phyloP scores from a whole-genome alignment of 306 rosid genomes.

The Cicer cuneatum region DNA sequence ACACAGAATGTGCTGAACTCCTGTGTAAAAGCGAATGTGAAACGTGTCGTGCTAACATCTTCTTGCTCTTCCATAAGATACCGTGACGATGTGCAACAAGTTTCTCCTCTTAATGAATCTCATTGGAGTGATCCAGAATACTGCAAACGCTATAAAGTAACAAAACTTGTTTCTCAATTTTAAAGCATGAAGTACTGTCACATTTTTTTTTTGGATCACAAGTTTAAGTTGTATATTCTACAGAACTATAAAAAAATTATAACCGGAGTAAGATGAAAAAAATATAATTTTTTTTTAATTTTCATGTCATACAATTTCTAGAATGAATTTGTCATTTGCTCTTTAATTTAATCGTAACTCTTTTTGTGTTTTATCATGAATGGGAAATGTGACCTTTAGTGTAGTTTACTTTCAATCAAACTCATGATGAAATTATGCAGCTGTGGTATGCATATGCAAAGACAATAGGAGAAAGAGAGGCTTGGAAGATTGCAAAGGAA shows the following conservation, averaged over 20 bases:
- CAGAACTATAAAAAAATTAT: too few relatives aligned
- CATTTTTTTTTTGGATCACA: too few relatives aligned
- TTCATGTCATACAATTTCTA: too few relatives aligned
- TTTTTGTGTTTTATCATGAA: too few relatives aligned
- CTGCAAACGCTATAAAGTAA: slow-evolving; percentile 73
- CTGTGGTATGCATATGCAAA: slow-evolving; percentile 91
- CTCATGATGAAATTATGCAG: slow-evolving; percentile 46
- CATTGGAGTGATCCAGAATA: slow-evolving; percentile 80
- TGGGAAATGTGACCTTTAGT: background rate
- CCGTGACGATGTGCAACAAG: slow-evolving; percentile 56
- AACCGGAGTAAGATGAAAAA: too few relatives aligned
- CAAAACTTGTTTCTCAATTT: background rate
- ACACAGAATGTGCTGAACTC: slow-evolving; percentile 71
- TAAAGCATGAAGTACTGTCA: too few relatives aligned
- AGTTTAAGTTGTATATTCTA: too few relatives aligned
- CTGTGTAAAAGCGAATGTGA: slow-evolving; percentile 64
- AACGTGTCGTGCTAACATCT: slow-evolving; percentile 76
- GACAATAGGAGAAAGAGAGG: slow-evolving; percentile 75
- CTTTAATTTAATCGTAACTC: too few relatives aligned
- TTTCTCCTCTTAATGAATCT: slow-evolving; percentile 72
- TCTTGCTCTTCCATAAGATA: slow-evolving; percentile 86
- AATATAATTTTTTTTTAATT: too few relatives aligned
- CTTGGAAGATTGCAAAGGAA: slow-evolving; percentile 70
- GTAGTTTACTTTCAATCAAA: background rate
- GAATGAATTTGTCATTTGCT: too few relatives aligned